Conservation (phyloP, 2,329 filamentous ascomycete species). For the Aschersonia sp. region DNA sequence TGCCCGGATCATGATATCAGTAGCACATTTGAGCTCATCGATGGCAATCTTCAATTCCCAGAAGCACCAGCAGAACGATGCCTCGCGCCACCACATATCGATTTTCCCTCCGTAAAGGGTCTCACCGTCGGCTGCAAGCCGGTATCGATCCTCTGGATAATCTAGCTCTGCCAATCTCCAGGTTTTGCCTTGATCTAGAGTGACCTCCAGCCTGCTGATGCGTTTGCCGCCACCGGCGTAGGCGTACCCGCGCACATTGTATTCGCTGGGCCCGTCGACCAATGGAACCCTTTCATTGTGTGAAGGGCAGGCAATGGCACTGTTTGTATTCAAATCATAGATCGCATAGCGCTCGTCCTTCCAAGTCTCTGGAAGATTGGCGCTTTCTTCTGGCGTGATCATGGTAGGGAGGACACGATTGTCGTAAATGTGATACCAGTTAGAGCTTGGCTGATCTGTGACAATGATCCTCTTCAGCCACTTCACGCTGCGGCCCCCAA, state of each 20-base stretch:
- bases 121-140: slow-evolving; percentile 41
- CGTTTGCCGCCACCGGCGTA: slow-evolving; percentile 79
- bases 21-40: slow-evolving; percentile 43
- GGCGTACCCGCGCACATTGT: slow-evolving; percentile 66
- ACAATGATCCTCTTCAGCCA: slow-evolving; percentile 77
- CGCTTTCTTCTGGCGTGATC: slow-evolving; percentile 68
- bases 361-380: slow-evolving; percentile 64
- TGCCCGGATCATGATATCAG: slow-evolving; percentile 66
- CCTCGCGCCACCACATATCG: slow-evolving; percentile 72
- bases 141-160: slow-evolving; percentile 78
- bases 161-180: slow-evolving; percentile 67
- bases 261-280: slow-evolving; percentile 31
- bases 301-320: slow-evolving; percentile 63
- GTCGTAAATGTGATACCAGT: slow-evolving; percentile 93
- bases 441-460: slow-evolving; percentile 67
- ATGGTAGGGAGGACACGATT: slow-evolving; percentile 82
- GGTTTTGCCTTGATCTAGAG: slow-evolving; percentile 65
- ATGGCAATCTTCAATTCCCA: slow-evolving; percentile 63
- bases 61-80: slow-evolving; percentile 84
- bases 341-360: slow-evolving; percentile 84
- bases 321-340: slow-evolving; percentile 82
- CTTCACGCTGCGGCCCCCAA: slow-evolving; percentile 84
- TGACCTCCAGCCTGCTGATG: slow-evolving; percentile 70
- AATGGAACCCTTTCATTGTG: slow-evolving; percentile 57
- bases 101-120: slow-evolving; percentile 62